Percentiles rank a stretch among this genome's conserved stretches.
These are phyloP conservation scores for Pseudogymnoascus sp. DNA, from an alignment of 2,329 filamentous ascomycete genomes.

Conservation along the genomic window DNA sequence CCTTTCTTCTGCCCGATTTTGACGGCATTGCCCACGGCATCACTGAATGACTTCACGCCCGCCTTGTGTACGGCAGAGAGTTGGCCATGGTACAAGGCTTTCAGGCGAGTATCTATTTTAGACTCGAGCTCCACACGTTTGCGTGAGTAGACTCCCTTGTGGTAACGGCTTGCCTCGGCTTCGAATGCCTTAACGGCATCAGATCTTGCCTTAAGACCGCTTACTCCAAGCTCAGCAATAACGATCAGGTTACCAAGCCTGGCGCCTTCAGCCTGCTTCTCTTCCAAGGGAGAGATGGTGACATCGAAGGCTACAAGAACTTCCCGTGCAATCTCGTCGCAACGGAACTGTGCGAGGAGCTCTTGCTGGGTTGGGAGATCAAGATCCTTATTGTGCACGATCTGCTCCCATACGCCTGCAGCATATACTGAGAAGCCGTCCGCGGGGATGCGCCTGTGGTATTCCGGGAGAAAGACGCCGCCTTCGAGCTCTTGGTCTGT, in stretches of 20 bases:
- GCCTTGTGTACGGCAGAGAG: slow-evolving; percentile 81
- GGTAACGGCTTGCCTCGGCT: slow-evolving; percentile 83
- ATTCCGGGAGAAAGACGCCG: slow-evolving; percentile 83
- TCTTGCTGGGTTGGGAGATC: slow-evolving; percentile 97
- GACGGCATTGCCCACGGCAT: slow-evolving; percentile 77
- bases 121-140: slow-evolving; percentile 78
- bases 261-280: slow-evolving; percentile 67
- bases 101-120: slow-evolving; percentile 83
- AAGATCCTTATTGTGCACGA: slow-evolving; percentile 96
- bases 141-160: slow-evolving; percentile 85
- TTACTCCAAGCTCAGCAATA: slow-evolving; percentile 63
- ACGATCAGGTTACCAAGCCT: slow-evolving; percentile 66
- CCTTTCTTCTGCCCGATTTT: slow-evolving; percentile 91
- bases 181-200: slow-evolving; percentile 80
- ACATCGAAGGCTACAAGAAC: slow-evolving; percentile 78
- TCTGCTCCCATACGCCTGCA: slow-evolving; percentile 94
- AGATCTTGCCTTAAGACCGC: slow-evolving; percentile 62
- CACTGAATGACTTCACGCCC: slow-evolving; percentile 74
- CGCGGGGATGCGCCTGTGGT: slow-evolving; percentile 90
- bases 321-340: slow-evolving; percentile 90
- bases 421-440: slow-evolving; percentile 96
- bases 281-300: slow-evolving; percentile 74
- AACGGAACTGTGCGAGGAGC: slow-evolving; percentile 90
- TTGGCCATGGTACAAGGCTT: slow-evolving; percentile 81
- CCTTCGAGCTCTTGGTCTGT: slow-evolving; percentile 67